Evolutionary conservation across 1,139 yeast species (phyloP).

Genomic region (Pichia sp.): DNA sequence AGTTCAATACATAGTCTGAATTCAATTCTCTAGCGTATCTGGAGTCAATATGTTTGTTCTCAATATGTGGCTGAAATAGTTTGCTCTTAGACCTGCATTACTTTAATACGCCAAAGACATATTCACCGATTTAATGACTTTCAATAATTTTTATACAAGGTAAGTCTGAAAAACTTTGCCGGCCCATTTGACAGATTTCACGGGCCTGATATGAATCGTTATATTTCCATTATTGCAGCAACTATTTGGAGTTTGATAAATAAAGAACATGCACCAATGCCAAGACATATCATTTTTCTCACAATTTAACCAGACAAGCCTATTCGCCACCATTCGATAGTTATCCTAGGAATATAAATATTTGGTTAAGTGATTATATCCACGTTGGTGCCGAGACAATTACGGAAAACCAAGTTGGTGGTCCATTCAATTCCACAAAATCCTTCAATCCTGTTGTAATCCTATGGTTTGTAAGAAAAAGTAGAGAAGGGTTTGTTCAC

Average conservation of each 20-base stretch:
- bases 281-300: slow-evolving; percentile 6
- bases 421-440: slow-evolving; percentile 1
- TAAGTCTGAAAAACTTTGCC: slow-evolving; percentile 6
- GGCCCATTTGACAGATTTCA: slow-evolving; percentile 10
- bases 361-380: slow-evolving; percentile 7
- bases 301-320: slow-evolving; percentile 4
- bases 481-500: slow-evolving; percentile 7
- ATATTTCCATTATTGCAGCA: slow-evolving; percentile 5
- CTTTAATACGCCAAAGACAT: slow-evolving; percentile 5
- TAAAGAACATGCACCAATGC: slow-evolving; percentile 10
- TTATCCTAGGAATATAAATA: slow-evolving; percentile 7
- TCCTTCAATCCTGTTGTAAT: slow-evolving; percentile 8
- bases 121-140: slow-evolving; percentile 2
- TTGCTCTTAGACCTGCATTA: slow-evolving; percentile 4
- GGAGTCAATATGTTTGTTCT: slow-evolving; percentile 8
- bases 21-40: slow-evolving; percentile 8
- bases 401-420: slow-evolving; percentile 5
- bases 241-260: slow-evolving; percentile 7
- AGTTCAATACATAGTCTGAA: slow-evolving; percentile 3
- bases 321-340: slow-evolving; percentile 6
- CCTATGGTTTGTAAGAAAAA: slow-evolving; percentile 9
- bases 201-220: slow-evolving; percentile 8
- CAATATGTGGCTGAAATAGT: slow-evolving; percentile 7
- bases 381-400: slow-evolving; percentile 10
- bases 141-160: slow-evolving; percentile 5